A percentile compares a stretch with the other conserved stretches of the same genome.
Conservation (phyloP, 164 flowering plant species). For the Macadamia tetraphylla region DNA sequence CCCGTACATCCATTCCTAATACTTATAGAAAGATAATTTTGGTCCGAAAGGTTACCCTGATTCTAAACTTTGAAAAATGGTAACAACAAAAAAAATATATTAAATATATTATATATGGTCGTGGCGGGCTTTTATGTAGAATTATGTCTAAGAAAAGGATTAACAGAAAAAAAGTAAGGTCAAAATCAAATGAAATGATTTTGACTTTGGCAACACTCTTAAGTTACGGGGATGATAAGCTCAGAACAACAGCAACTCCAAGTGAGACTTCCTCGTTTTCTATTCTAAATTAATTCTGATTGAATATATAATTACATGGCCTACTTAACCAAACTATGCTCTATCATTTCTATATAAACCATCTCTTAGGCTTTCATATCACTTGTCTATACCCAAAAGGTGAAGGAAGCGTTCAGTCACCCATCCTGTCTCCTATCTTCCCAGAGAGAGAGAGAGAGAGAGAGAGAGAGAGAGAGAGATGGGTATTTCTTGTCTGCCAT, state of each 20-base stretch:
- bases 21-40: too few species aligned
- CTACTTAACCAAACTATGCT: neutral
- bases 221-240: neutral
- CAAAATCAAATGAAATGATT: neutral
- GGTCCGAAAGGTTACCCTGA: too few species aligned
- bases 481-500: neutral
- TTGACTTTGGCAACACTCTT: constrained; percentile 2
- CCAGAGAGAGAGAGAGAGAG: neutral
- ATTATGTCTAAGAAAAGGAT: too few species aligned
- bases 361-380: too few species aligned
- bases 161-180: too few species aligned
- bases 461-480: constrained; percentile 8
- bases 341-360: neutral
- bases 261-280: neutral
- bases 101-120: too few species aligned
- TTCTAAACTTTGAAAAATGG: too few species aligned
- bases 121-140: too few species aligned
- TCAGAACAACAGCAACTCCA: neutral
- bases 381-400: too few species aligned
- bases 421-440: neutral
- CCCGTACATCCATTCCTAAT: too few species aligned
- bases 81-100: too few species aligned
- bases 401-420: too few species aligned
- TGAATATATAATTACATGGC: neutral
- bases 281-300: neutral